These are phyloP conservation scores for Termitomyces titanicus DNA, from an alignment of 768 basidiomycete species.

Conservation along the genomic window DNA sequence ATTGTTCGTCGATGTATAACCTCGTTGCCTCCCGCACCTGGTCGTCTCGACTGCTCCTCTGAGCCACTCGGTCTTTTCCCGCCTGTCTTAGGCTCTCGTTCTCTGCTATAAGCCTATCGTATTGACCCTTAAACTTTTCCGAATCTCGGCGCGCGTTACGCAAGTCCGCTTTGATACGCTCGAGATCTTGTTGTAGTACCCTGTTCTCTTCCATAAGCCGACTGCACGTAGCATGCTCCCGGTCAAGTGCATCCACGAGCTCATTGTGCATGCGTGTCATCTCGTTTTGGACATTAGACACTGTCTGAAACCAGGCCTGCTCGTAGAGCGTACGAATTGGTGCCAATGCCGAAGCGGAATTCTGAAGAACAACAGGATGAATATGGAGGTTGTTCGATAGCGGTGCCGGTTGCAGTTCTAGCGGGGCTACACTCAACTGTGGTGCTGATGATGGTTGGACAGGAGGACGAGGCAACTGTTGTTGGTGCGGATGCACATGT, in stretches of 20 bases:
- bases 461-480: background rate
- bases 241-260: constrained; percentile 6
- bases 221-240: constrained; percentile 4
- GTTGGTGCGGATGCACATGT: background rate
- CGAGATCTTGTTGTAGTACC: constrained; percentile 5
- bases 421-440: background rate
- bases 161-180: background rate
- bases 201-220: constrained; percentile 2
- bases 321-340: constrained; percentile 18
- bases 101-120: background rate
- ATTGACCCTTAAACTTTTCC: background rate
- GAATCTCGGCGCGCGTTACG: background rate
- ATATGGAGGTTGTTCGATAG: background rate
- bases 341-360: constrained; percentile 9
- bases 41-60: background rate
- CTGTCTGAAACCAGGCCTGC: constrained; percentile 16
- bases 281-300: constrained; percentile 17
- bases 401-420: background rate
- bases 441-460: background rate
- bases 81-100: constrained; percentile 2
- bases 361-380: constrained; percentile 7
- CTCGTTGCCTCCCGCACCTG: constrained; percentile 1
- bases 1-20: constrained; percentile 12
- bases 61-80: background rate
- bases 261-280: constrained; percentile 15